Evolutionary conservation across 2,329 filamentous ascomycete species (phyloP), one percentile per base, ranked within the genome.

Genomic region (Epichloe typhina): DNA sequence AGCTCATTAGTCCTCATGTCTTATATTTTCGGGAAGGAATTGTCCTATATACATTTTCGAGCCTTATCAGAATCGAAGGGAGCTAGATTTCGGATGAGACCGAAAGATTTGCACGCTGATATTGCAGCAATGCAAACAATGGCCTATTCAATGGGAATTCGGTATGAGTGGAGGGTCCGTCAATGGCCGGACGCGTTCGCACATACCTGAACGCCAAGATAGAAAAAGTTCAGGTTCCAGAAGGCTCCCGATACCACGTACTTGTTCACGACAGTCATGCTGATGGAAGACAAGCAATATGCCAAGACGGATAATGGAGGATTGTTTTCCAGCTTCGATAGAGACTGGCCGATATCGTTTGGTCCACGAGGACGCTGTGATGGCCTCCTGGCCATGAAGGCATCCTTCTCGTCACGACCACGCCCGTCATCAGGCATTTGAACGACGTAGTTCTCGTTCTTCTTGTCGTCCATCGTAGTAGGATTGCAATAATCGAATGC

Each of bases 191-290:
- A 38, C 7, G 33, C 8, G 6, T 47, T 41, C 13, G n/a, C 12
- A 46, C 80, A 62, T 80, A 96, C 91, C 83, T 97, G 93, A 54
- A 97, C 78, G 54, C 82, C 84, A 53, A 98, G 80, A 61, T 96
- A 85, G 71, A 98, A 88, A 70, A 97, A 95, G 71, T 95, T 95
- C 62, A 98, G 72, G 71, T 98, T 98, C 80, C 94, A 98, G 58
- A 84, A 80, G 48, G 79, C 77, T 54, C 93, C 93, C 7, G 88
- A 96, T 45, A 98, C 81, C 55, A 96, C 90, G 68, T 94, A 98
- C 76, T 98, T 98, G 74, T 98, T 98, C 68, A 94, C 93, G n/a
- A 96, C 87, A 7, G 93, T 98, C 93, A 98, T 98, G 68, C 91
- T 80, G 65, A 98, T 98, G n/a, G 90, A 96, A 49, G 91, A 88